Evolutionary conservation across 2,329 filamentous ascomycete genomes (phyloP).

Genomic region (Geosmithia flava): DNA sequence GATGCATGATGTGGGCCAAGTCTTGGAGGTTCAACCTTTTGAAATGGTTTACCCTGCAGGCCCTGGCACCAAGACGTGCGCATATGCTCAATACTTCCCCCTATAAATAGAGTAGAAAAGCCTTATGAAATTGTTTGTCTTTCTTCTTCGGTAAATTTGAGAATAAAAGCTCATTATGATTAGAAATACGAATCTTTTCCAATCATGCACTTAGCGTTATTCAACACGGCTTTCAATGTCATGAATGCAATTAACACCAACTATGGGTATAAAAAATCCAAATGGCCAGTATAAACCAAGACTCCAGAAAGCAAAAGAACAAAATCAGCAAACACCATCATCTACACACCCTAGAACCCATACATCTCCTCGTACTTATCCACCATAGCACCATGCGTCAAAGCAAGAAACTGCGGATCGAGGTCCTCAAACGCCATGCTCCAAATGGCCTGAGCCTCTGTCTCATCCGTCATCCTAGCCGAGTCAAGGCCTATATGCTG

Average conservation of each 20-base stretch:
- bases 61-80: too few species aligned
- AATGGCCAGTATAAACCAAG: neutral
- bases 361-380: neutral
- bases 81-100: too few species aligned
- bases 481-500: constrained; percentile 1
- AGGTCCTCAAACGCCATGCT: constrained; percentile 1
- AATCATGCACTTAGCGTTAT: too few species aligned
- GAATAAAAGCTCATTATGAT: too few species aligned
- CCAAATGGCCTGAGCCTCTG: constrained; percentile 2
- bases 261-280: too few species aligned
- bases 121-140: too few species aligned
- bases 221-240: too few species aligned
- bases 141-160: too few species aligned
- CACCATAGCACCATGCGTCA: neutral
- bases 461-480: neutral
- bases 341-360: neutral
- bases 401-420: neutral
- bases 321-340: neutral
- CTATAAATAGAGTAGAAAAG: too few species aligned
- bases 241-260: too few species aligned
- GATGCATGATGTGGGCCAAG: neutral
- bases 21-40: neutral
- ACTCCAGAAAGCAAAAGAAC: neutral
- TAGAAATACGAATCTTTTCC: too few species aligned
- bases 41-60: neutral